Conservation (phyloP, 805 yeast genomes). For the Metschnikowia amazonensis region DNA sequence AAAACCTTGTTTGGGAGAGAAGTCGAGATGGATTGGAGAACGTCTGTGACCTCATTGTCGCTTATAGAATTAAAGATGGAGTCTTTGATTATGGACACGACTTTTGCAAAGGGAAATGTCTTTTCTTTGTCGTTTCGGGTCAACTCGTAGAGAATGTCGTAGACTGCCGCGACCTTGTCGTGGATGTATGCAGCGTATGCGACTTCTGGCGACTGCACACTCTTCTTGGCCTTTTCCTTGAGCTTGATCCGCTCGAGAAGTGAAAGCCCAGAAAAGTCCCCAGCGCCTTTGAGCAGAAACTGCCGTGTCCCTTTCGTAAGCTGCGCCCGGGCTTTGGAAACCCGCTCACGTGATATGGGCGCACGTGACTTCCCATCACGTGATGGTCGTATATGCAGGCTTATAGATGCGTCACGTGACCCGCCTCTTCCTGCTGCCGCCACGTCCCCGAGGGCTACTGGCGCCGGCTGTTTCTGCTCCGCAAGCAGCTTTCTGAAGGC, state of each 20-base stretch:
- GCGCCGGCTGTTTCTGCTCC: no score
- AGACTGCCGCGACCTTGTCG: constrained; percentile 29
- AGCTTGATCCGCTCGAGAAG: constrained; percentile 38
- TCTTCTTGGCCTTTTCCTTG: constrained; percentile 27
- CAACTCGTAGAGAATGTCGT: constrained; percentile 34
- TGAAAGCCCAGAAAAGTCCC: constrained; percentile 23
- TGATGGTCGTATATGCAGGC: no score
- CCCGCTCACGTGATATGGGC: not conserved
- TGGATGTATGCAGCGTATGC: constrained; percentile 22
- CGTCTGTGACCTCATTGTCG: constrained; percentile 28
- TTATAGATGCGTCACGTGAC: no score
- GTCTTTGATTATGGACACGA: constrained; percentile 30
- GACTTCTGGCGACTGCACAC: constrained; percentile 18
- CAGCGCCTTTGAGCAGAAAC: constrained; percentile 32
- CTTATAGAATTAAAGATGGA: constrained; percentile 31
- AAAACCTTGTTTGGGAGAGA: constrained; percentile 20
- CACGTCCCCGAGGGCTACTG: no score
- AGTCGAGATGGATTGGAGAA: constrained; percentile 21
- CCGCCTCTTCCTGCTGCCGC: no score
- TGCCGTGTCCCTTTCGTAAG: constrained; percentile 34
- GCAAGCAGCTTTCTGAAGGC: constrained; percentile 12
- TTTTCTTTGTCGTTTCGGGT: constrained; percentile 6
- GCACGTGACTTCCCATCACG: no score
- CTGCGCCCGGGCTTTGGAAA: constrained; percentile 10
- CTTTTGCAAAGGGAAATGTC: constrained; percentile 24